Percentiles rank a stretch among this genome's conserved stretches.
Evolutionary conservation across 2,329 filamentous ascomycete genomes (phyloP).

Genomic region (Neofusicoccum ribis): DNA sequence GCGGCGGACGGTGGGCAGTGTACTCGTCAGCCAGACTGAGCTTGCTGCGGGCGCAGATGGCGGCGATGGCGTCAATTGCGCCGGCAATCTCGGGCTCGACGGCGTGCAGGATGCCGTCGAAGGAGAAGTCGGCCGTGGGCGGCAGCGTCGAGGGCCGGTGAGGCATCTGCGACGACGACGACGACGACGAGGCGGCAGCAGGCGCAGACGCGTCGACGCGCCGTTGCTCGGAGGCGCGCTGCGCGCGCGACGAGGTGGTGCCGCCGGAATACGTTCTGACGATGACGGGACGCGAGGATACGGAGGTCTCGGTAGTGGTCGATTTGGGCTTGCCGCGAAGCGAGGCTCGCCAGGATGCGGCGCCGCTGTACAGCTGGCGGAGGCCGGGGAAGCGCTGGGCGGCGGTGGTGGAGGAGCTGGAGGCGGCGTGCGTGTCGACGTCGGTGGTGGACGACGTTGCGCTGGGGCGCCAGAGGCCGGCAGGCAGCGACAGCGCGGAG

Average conservation of each 20-base stretch:
- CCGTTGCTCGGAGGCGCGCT: neutral
- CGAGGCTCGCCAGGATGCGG: slow-evolving; percentile 10
- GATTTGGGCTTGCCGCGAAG: slow-evolving; percentile 31
- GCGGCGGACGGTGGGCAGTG: slow-evolving; percentile 60
- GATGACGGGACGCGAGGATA: slow-evolving; percentile 46
- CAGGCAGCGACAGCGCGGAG: neutral
- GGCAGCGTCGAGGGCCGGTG: slow-evolving; percentile 37
- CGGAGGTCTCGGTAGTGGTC: slow-evolving; percentile 38
- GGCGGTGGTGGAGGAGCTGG: neutral
- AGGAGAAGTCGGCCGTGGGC: slow-evolving; percentile 55
- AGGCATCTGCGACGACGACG: slow-evolving; percentile 17
- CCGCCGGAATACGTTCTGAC: slow-evolving; percentile 42
- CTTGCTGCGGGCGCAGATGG: slow-evolving; percentile 62
- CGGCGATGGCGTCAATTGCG: slow-evolving; percentile 62
- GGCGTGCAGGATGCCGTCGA: slow-evolving; percentile 56
- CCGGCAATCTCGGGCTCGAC: slow-evolving; percentile 60
- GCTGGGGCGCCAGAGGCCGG: neutral
- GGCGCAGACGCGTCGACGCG: neutral
- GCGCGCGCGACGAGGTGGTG: neutral
- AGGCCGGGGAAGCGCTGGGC: slow-evolving; percentile 9
- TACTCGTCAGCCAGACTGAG: slow-evolving; percentile 64
- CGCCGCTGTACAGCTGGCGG: slow-evolving; percentile 17
- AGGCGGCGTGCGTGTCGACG: neutral
- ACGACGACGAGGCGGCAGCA: slow-evolving; percentile 26
- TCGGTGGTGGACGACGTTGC: neutral